These are phyloP conservation scores for Aspergillus pseudoterreus DNA, from an alignment of 2,329 filamentous ascomycete species.

Conservation along the genomic window DNA sequence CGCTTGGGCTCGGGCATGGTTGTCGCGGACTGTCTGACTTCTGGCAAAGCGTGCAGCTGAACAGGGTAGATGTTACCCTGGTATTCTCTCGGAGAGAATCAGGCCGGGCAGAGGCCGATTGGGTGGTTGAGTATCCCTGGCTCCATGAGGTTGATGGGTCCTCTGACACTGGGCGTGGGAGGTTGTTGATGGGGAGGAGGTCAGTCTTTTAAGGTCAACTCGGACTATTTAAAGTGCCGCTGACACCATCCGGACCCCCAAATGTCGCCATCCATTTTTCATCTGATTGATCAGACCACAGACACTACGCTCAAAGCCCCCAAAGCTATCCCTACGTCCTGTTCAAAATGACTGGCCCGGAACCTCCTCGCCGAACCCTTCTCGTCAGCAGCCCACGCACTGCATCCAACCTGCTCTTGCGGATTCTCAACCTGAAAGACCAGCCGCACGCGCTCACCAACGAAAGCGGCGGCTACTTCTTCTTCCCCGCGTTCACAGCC, in stretches of 20 bases:
- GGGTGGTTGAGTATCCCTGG: neutral
- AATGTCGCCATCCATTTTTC: conserved; percentile 5
- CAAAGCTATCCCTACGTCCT: neutral
- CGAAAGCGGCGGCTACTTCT: conserved; percentile 27
- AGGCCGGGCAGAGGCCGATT: neutral
- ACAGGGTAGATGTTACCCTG: neutral
- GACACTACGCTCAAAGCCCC: neutral
- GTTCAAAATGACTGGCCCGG: neutral
- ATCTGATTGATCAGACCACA: conserved; percentile 4
- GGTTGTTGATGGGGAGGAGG: no score
- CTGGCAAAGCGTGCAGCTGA: neutral
- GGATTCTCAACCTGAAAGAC: conserved; percentile 26
- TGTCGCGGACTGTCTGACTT: neutral
- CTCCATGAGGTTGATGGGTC: no score
- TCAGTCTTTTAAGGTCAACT: neutral
- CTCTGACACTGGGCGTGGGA: no score
- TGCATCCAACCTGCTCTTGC: conserved; percentile 31
- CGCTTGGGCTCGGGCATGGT: neutral
- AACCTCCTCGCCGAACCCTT: conserved; percentile 12
- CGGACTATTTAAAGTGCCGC: conserved; percentile 1
- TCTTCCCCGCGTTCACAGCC: conserved; percentile 15
- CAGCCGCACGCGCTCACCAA: conserved; percentile 21
- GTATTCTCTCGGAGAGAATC: neutral
- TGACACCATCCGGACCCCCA: conserved; percentile 3
- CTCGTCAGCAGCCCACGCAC: conserved; percentile 28